Conservation (phyloP, 2,329 filamentous ascomycete species). For the Claviceps cyperi region DNA sequence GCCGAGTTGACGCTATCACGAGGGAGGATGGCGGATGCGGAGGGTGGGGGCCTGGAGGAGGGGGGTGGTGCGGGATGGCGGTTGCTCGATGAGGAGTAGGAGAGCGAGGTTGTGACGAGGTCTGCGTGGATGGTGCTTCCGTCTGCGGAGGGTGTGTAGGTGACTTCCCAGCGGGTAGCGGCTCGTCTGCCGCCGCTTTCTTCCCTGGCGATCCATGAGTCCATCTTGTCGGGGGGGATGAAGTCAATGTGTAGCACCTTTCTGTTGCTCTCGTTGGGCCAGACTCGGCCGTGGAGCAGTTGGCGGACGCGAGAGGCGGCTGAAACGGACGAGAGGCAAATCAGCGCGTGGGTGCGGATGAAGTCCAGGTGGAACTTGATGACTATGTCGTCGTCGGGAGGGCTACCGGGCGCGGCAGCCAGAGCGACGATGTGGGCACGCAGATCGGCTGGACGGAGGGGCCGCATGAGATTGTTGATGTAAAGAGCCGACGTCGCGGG, state of each 20-base stretch:
- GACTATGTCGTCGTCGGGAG: constrained; percentile 39
- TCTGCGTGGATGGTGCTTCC: constrained; percentile 34
- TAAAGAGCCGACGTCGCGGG: constrained; percentile 67
- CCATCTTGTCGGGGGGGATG: constrained; percentile 59
- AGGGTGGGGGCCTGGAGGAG: neutral
- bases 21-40: constrained; percentile 5
- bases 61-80: constrained; percentile 3
- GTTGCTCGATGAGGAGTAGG: constrained; percentile 2
- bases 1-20: constrained; percentile 19
- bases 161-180: constrained; percentile 52
- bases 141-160: constrained; percentile 46
- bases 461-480: constrained; percentile 81
- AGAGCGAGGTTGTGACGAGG: constrained; percentile 5
- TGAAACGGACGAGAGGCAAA: constrained; percentile 50
- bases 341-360: constrained; percentile 80
- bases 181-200: constrained; percentile 30
- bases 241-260: constrained; percentile 84
- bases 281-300: constrained; percentile 62
- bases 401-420: constrained; percentile 41
- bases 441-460: constrained; percentile 55
- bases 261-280: constrained; percentile 75
- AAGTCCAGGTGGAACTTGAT: constrained; percentile 64
- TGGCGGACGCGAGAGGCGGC: constrained; percentile 66
- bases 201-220: constrained; percentile 61
- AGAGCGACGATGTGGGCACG: constrained; percentile 55